Evolutionary conservation across 106 monocot genomes (phyloP).

Genomic region (Dendrobium catenatum): DNA sequence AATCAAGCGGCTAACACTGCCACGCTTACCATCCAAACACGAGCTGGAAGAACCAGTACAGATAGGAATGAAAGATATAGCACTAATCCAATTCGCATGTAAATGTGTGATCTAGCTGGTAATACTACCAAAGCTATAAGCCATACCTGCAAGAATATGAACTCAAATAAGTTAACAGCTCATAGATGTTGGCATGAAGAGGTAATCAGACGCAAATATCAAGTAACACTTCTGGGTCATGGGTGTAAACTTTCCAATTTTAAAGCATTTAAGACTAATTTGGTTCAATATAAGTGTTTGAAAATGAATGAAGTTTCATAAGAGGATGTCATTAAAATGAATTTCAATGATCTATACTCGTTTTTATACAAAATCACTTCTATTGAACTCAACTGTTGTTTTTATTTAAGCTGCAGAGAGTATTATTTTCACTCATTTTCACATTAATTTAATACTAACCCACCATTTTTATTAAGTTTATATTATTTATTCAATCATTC

Average conservation of each 20-base stretch:
- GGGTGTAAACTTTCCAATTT: background rate
- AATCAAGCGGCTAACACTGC: background rate
- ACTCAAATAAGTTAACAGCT: background rate
- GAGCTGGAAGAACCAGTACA: slow-evolving; percentile 70
- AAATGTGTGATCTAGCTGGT: slow-evolving; percentile 89
- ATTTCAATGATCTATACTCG: too few species aligned
- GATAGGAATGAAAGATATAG: slow-evolving; percentile 70
- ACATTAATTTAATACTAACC: too few species aligned
- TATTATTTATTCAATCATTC: too few species aligned
- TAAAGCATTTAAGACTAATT: background rate
- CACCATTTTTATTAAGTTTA: too few species aligned
- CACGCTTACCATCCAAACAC: slow-evolving; percentile 71
- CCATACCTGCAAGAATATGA: slow-evolving; percentile 62
- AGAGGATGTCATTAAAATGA: too few species aligned
- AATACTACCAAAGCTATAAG: slow-evolving; percentile 81
- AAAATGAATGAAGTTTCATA: too few species aligned
- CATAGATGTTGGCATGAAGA: background rate
- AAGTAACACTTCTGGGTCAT: background rate
- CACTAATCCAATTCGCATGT: slow-evolving; percentile 78
- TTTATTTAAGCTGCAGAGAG: too few species aligned
- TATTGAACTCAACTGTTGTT: too few species aligned
- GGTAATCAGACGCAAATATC: background rate
- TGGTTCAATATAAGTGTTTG: too few species aligned
- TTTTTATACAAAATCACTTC: too few species aligned
- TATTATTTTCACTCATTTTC: too few species aligned